Conservation (phyloP, 108 stramenopile genomes). For the Pseudonitzschia multiseries region DNA sequence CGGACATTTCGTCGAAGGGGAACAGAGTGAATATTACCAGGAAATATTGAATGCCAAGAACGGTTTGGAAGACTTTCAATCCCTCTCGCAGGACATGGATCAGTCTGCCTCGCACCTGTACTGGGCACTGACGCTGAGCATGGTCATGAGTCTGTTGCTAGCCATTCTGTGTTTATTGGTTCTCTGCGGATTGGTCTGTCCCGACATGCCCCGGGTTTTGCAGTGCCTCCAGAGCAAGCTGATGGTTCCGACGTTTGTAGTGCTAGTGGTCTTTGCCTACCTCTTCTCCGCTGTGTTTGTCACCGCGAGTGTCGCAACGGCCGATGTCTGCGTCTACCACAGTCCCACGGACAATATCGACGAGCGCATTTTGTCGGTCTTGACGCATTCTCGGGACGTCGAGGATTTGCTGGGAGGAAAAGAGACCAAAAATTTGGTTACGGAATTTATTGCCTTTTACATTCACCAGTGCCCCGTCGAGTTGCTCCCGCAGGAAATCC, state of each 20-base stretch:
- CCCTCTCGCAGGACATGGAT: conserved; percentile 8
- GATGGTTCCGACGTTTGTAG: conserved; percentile 16
- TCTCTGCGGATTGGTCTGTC: conserved; percentile 17
- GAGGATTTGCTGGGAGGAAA: neutral
- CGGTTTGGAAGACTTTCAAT: conserved; percentile 17
- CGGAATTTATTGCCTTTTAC: conserved; percentile 11
- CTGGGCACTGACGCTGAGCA: conserved; percentile 21
- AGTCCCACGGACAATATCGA: neutral
- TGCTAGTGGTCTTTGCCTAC: conserved; percentile 25
- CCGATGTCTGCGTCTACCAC: conserved; percentile 25
- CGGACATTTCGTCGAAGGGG: conserved; percentile 19
- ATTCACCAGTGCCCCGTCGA: conserved; percentile 25
- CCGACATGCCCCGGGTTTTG: neutral
- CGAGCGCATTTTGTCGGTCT: conserved; percentile 5
- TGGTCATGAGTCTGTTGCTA: conserved; percentile 14
- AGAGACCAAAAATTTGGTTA: neutral
- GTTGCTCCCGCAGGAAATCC: conserved; percentile 19
- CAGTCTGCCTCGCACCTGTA: conserved; percentile 12
- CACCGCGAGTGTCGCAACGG: conserved; percentile 22
- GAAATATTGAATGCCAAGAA: conserved; percentile 22
- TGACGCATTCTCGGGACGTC: neutral
- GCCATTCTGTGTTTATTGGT: conserved; percentile 22
- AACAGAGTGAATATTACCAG: conserved; percentile 11
- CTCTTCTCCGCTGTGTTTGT: conserved; percentile 32
- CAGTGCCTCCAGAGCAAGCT: conserved; percentile 15